phyloP scores from a whole-genome alignment of 2,329 filamentous ascomycete genomes.

The Apiospora phragmitis region DNA sequence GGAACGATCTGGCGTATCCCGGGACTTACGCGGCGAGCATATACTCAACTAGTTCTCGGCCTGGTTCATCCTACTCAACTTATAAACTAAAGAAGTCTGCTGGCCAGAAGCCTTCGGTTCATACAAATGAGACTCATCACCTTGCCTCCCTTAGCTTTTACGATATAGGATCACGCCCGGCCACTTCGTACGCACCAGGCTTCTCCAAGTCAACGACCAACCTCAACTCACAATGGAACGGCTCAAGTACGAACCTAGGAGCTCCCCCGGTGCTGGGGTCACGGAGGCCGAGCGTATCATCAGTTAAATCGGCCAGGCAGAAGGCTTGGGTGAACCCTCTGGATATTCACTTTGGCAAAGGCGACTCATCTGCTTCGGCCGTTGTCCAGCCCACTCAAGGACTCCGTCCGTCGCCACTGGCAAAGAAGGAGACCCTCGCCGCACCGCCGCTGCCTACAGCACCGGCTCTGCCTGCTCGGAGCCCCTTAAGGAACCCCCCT shows the following conservation, averaged over 20 bases:
- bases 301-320: constrained; percentile 28
- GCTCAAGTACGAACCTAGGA: constrained; percentile 35
- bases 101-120: constrained; percentile 22
- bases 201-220: background rate
- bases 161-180: constrained; percentile 36
- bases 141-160: constrained; percentile 46
- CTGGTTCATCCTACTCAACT: constrained; percentile 41
- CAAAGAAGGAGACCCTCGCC: background rate
- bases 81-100: constrained; percentile 23
- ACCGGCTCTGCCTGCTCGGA: constrained; percentile 11
- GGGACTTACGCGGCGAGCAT: constrained; percentile 13
- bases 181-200: constrained; percentile 11
- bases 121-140: constrained; percentile 37
- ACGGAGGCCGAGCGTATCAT: constrained; percentile 32
- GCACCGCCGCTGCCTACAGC: background rate
- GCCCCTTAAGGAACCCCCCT: constrained; percentile 25
- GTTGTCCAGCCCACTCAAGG: constrained; percentile 16
- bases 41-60: constrained; percentile 31
- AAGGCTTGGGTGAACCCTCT: constrained; percentile 48
- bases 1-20: constrained; percentile 28
- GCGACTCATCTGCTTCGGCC: constrained; percentile 25
- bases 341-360: constrained; percentile 45
- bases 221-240: constrained; percentile 31
- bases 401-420: constrained; percentile 9
- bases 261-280: constrained; percentile 34